phyloP scores from a whole-genome alignment of 2,329 filamentous ascomycete species.

The Aspergillus sojae region DNA sequence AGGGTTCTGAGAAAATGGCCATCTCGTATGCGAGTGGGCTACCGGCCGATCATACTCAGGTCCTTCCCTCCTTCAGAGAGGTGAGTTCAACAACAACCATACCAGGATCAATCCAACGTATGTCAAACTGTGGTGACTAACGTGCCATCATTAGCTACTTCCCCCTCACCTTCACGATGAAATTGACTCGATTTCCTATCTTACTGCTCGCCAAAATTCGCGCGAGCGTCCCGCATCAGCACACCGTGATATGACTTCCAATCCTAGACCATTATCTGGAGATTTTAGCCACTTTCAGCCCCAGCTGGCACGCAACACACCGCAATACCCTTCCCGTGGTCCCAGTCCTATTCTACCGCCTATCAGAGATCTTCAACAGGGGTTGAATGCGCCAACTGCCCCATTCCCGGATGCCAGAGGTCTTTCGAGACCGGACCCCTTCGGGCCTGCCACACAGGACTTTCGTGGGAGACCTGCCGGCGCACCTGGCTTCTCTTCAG shows the following conservation, averaged over 20 bases:
- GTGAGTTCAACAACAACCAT: slow-evolving; percentile 24
- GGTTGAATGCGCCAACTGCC: slow-evolving; percentile 24
- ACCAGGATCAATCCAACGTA: background rate
- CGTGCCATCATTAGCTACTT: slow-evolving; percentile 33
- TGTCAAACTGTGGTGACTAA: slow-evolving; percentile 12
- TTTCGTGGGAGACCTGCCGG: slow-evolving; percentile 22
- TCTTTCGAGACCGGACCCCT: slow-evolving; percentile 30
- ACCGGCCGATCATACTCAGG: slow-evolving; percentile 35
- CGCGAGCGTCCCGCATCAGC: slow-evolving; percentile 35
- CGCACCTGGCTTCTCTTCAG: slow-evolving; percentile 14
- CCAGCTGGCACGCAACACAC: slow-evolving; percentile 14
- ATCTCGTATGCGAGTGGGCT: slow-evolving; percentile 41
- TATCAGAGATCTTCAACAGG: slow-evolving; percentile 38
- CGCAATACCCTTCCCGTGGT: slow-evolving; percentile 29
- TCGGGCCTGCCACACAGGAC: slow-evolving; percentile 21
- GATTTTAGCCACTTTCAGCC: slow-evolving; percentile 26
- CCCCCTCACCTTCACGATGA: slow-evolving; percentile 46
- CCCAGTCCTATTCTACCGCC: slow-evolving; percentile 42
- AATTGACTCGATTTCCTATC: slow-evolving; percentile 43
- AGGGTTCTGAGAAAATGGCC: slow-evolving; percentile 40
- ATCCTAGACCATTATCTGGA: slow-evolving; percentile 33
- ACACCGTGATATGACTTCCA: slow-evolving; percentile 32
- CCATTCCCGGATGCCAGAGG: slow-evolving; percentile 31
- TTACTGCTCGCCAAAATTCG: slow-evolving; percentile 29
- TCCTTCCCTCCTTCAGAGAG: slow-evolving; percentile 43